These are phyloP conservation scores for Clonostachys sp. DNA, from an alignment of 2,329 filamentous ascomycete species.

Conservation along the genomic window DNA sequence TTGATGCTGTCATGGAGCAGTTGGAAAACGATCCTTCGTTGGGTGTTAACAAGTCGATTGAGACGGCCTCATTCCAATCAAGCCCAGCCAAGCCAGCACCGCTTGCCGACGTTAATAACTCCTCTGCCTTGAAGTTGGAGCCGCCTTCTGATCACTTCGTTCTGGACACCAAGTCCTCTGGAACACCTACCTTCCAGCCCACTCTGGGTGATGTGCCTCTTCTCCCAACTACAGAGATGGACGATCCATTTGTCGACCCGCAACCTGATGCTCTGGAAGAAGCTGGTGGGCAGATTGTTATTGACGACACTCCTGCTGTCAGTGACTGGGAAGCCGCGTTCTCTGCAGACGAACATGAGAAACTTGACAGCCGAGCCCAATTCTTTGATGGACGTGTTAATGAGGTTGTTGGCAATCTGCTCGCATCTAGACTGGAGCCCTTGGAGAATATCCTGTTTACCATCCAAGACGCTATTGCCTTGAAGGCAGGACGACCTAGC, in stretches of 20 bases:
- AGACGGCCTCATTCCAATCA: conserved; percentile 19
- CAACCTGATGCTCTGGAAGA: conserved; percentile 44
- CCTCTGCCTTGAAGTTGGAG: conserved; percentile 48
- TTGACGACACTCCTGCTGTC: conserved; percentile 53
- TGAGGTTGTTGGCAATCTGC: conserved; percentile 71
- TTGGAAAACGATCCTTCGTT: conserved; percentile 69
- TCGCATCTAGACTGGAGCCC: conserved; percentile 74
- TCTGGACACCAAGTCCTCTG: conserved; percentile 56
- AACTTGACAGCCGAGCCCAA: conserved; percentile 72
- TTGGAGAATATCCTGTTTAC: conserved; percentile 73
- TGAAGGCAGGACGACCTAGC: conserved; percentile 50
- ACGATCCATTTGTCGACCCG: conserved; percentile 58
- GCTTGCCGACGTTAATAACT: conserved; percentile 22
- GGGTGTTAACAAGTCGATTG: conserved; percentile 62
- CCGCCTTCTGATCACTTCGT: conserved; percentile 45
- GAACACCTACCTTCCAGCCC: too few relatives aligned
- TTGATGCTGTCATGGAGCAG: conserved; percentile 88
- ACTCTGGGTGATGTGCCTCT: background rate
- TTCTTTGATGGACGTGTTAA: conserved; percentile 94
- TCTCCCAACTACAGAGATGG: conserved; percentile 44
- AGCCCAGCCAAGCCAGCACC: conserved; percentile 28
- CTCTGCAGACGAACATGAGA: conserved; percentile 76
- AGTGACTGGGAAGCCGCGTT: conserved; percentile 94
- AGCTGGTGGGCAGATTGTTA: conserved; percentile 19
- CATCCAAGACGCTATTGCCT: conserved; percentile 67